Evolutionary conservation across 805 yeast species (phyloP).

Genomic region (Starmera pachycereana): DNA sequence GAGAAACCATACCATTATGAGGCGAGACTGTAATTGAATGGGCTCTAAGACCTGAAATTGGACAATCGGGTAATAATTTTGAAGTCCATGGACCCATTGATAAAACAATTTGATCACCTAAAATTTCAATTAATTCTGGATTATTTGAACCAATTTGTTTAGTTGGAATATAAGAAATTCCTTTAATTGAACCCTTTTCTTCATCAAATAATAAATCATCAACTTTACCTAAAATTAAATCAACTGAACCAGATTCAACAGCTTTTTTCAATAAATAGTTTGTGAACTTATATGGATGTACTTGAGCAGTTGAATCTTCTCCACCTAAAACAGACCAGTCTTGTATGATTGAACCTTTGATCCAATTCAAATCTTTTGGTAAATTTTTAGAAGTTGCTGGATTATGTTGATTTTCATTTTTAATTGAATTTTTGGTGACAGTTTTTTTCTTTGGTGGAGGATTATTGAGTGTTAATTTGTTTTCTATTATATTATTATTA

Average conservation of each 20-base stretch:
- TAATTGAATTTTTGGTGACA: conserved; percentile 24
- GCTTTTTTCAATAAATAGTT: conserved; percentile 71
- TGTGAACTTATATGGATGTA: conserved; percentile 93
- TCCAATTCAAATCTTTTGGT: conserved; percentile 73
- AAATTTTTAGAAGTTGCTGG: conserved; percentile 18
- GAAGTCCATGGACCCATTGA: conserved; percentile 98
- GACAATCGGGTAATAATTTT: conserved; percentile 81
- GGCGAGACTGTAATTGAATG: conserved; percentile 92
- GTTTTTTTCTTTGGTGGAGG: conserved; percentile 25
- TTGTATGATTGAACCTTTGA: conserved; percentile 48
- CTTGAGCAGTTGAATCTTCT: conserved; percentile 86
- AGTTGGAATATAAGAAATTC: conserved; percentile 49
- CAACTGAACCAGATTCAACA: conserved; percentile 73
- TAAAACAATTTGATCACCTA: conserved; percentile 71
- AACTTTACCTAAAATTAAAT: conserved; percentile 77
- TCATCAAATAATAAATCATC: conserved; percentile 52
- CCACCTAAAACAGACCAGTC: conserved; percentile 80
- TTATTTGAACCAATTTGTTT: conserved; percentile 11
- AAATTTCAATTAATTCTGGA: conserved; percentile 33
- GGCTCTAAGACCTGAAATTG: conserved; percentile 88
- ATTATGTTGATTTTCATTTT: conserved; percentile 16
- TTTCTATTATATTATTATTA: neutral
- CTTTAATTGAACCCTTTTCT: conserved; percentile 58
- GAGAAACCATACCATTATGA: conserved; percentile 64
- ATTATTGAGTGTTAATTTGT: neutral